Percentiles rank a stretch among this genome's conserved stretches.
These are phyloP conservation scores for Huntiella abstrusa DNA, from an alignment of 2,329 filamentous ascomycete genomes.

Conservation along the genomic window DNA sequence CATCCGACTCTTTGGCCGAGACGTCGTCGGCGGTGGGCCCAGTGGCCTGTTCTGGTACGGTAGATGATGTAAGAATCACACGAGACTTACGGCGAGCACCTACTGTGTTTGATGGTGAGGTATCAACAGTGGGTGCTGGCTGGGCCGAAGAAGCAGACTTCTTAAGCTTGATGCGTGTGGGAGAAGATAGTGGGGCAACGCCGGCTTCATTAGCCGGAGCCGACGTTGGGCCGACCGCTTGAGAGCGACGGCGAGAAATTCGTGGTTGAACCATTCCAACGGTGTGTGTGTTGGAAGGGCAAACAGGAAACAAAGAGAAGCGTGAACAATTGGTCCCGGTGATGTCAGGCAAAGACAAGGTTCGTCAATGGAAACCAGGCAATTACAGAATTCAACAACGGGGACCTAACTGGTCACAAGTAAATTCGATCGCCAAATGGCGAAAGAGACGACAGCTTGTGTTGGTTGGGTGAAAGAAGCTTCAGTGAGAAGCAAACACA, in stretches of 20 bases:
- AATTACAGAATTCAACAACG: too few species aligned
- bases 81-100: conserved; percentile 1
- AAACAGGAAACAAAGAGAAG: too few species aligned
- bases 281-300: background rate
- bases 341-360: too few species aligned
- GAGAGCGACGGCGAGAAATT: background rate
- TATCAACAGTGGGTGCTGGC: conserved; percentile 5
- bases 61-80: background rate
- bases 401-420: too few species aligned
- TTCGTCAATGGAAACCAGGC: too few species aligned
- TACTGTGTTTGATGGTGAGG: background rate
- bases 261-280: background rate
- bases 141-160: background rate
- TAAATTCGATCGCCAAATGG: too few species aligned
- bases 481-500: too few species aligned
- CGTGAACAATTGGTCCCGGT: too few species aligned
- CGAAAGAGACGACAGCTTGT: too few species aligned
- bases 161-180: too few species aligned
- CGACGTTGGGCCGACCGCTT: background rate
- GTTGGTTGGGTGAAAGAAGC: too few species aligned
- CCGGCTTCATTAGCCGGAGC: background rate
- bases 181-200: background rate
- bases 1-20: background rate
- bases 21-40: background rate
- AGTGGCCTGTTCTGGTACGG: background rate